These are phyloP conservation scores for Alternaria arborescens DNA, from an alignment of 2,329 filamentous ascomycete genomes.

Conservation along the genomic window DNA sequence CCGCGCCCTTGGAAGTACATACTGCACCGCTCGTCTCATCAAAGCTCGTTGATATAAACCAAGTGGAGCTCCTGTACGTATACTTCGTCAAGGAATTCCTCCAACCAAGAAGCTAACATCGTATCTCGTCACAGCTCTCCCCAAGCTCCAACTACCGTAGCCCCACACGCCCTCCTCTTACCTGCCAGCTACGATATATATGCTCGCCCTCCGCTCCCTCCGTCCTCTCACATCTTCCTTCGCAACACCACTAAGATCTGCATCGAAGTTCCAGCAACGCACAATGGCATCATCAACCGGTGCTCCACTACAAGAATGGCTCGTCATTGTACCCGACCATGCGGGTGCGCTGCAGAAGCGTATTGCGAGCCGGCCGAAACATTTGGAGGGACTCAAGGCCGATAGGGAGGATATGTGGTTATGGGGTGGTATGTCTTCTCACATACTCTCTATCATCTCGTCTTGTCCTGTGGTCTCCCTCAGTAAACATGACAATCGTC, in stretches of 20 bases:
- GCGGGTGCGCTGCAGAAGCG: slow-evolving; percentile 53
- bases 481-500: not conserved
- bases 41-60: not conserved
- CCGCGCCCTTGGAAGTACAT: slow-evolving; percentile 10
- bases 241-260: not conserved
- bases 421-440: slow-evolving; percentile 42
- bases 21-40: not conserved
- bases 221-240: not conserved
- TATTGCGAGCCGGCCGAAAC: slow-evolving; percentile 52
- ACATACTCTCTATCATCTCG: not conserved
- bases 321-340: slow-evolving; percentile 60
- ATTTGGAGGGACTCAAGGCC: slow-evolving; percentile 41
- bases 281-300: slow-evolving; percentile 32
- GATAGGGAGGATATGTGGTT: slow-evolving; percentile 46
- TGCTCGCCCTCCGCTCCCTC: slow-evolving; percentile 16
- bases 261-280: slow-evolving; percentile 2
- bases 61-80: not conserved
- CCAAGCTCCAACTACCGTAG: not conserved
- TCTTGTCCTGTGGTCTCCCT: not conserved
- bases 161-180: slow-evolving; percentile 1
- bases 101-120: not conserved
- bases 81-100: not conserved
- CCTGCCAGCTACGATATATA: slow-evolving; percentile 6
- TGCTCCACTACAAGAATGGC: slow-evolving; percentile 56
- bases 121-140: not conserved